Percentiles rank a stretch among this genome's conserved stretches.
Conservation (phyloP, 2,329 filamentous ascomycete species). For the Elsinoe australis region DNA sequence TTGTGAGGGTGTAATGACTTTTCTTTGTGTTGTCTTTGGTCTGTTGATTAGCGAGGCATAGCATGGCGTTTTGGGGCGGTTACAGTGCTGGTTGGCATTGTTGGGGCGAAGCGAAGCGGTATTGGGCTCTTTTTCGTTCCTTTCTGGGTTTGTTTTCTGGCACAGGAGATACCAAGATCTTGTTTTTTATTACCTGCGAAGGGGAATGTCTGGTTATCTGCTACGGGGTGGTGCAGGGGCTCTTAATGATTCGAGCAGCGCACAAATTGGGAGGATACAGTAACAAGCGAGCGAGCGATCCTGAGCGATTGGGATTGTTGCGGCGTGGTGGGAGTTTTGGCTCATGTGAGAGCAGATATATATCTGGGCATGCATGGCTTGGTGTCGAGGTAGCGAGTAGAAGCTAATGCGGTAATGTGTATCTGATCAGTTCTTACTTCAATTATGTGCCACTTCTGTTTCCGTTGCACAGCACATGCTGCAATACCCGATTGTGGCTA, state of each 20-base stretch:
- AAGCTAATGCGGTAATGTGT: slow-evolving; percentile 16
- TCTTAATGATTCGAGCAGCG: slow-evolving; percentile 12
- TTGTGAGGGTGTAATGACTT: not conserved
- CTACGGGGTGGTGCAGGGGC: not conserved
- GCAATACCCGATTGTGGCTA: no score
- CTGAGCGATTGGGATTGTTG: not conserved
- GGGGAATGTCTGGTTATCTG: not conserved
- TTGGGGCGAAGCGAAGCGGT: no score
- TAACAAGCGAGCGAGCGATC: no score
- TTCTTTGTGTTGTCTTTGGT: slow-evolving; percentile 1
- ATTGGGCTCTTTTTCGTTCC: no score
- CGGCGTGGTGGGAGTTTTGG: not conserved
- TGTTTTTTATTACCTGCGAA: no score
- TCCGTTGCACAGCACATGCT: not conserved
- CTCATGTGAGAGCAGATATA: not conserved
- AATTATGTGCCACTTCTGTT: not conserved
- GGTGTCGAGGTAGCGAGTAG: not conserved
- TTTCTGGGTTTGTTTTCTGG: not conserved
- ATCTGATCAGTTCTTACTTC: slow-evolving; percentile 6
- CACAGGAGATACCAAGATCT: slow-evolving; percentile 7
- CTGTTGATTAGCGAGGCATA: slow-evolving; percentile 11
- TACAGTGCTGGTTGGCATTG: no score
- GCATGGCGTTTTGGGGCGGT: slow-evolving; percentile 10
- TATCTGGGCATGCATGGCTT: not conserved
- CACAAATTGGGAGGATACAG: not conserved